Base-by-base conservation (phyloP, 257 asterid genomes). In the Ehretia macrophylla region DNA sequence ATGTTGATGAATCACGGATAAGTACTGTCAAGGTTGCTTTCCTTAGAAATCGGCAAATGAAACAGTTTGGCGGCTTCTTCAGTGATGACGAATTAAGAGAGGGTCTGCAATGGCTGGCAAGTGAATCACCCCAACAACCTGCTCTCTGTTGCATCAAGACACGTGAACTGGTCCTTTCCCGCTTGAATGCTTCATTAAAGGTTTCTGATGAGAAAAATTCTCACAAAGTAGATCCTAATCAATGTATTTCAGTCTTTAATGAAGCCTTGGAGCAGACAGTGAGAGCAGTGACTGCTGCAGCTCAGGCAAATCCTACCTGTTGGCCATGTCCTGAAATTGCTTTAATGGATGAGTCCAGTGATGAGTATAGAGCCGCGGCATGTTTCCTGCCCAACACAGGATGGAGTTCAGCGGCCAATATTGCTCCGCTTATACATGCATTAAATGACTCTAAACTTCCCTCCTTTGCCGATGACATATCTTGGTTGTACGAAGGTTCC, bases 261-360 rank as follows among this genome's bases (percentile, higher is more conserved):
- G 84, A 73, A 64, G 88, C 90, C 46, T 56, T 92, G 79, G 87
- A 81, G 56, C 90, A 63, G 58, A 72, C 86, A 27, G 63, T 77
- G 61, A 57, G 64, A 60, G 87, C 82, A 50, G 74, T 88, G 27
- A 62, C 76, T 37, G 72, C 79, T 64, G 84, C 97, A 32, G 88
- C 82, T 52, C 66, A 58, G 51, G 89, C 83, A 62, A 86, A 83
- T 68, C 95, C 89, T 23, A 67, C 72, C 0, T 74, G 77, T 51
- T 92, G 99, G 97, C 99, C 99, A 45, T 86, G 97, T 72, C 97
- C 96, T 37, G 99, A 92, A 73, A 79, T 92, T 37, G 66, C 64
- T 47, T 68, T 83, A 59, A 85, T 92, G n/a, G 79, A 81, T 59
- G 64, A 74, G 62, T 68, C 70, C 12, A 65, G 81, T 23, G 61